Conservation (phyloP, 2,329 filamentous ascomycete genomes). For the Alternaria sp. region DNA sequence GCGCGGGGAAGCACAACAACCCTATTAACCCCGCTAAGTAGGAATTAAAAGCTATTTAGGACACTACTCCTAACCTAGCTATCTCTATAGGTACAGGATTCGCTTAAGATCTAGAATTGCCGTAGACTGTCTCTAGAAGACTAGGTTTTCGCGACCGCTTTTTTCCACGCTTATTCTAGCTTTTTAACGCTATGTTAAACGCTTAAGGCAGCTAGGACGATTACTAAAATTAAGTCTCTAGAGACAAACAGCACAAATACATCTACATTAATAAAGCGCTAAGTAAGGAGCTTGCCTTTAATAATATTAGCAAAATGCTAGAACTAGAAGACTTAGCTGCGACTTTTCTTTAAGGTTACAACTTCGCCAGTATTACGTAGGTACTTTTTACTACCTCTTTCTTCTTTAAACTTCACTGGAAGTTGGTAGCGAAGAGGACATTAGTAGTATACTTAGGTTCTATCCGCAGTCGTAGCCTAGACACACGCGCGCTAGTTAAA, state of each 20-base stretch:
- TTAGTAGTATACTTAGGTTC: conserved; percentile 12
- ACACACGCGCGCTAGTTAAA: conserved; percentile 14
- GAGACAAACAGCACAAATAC: conserved; percentile 20
- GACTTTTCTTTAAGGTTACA: conserved; percentile 18
- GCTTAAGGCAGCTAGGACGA: conserved; percentile 20
- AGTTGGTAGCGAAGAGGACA: conserved; percentile 3
- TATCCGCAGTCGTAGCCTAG: conserved; percentile 22
- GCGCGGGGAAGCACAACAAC: conserved; percentile 24
- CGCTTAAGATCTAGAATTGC: conserved; percentile 8
- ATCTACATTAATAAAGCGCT: conserved; percentile 26
- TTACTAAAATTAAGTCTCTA: conserved; percentile 18
- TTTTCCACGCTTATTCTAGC: conserved; percentile 15
- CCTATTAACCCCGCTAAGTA: conserved; percentile 19
- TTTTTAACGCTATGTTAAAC: conserved; percentile 26
- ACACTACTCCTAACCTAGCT: conserved; percentile 16
- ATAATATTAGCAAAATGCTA: conserved; percentile 21
- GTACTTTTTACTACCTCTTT: conserved; percentile 22
- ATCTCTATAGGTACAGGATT: conserved; percentile 25
- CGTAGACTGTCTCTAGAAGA: conserved; percentile 6
- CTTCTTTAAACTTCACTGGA: conserved; percentile 23
- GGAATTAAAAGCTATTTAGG: conserved; percentile 26
- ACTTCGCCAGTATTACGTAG: conserved; percentile 18
- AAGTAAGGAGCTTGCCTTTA: conserved; percentile 11
- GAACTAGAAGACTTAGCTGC: conserved; percentile 16
- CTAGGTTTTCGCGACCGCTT: conserved; percentile 22